Percentiles rank a stretch among this genome's conserved stretches.
These are phyloP conservation scores for Gossypium mustelinum DNA, from an alignment of 345 rosid genomes.

Conservation along the genomic window DNA sequence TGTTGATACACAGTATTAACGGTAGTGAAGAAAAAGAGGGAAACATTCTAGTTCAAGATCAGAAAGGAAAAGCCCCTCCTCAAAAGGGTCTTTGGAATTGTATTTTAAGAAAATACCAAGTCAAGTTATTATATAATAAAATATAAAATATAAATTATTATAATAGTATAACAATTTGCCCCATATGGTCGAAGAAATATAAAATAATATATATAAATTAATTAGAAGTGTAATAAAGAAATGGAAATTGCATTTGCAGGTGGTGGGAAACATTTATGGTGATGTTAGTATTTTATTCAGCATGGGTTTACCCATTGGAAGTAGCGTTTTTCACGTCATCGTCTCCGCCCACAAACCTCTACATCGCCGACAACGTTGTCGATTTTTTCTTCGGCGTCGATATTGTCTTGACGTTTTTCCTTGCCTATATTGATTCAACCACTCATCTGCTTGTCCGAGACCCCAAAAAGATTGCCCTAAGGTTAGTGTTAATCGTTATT, in stretches of 20 bases:
- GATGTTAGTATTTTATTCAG: conserved; percentile 72
- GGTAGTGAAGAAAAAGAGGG: no score
- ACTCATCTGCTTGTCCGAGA: conserved; percentile 73
- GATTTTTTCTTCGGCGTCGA: conserved; percentile 75
- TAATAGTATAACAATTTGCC: no score
- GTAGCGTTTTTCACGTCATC: conserved; percentile 56
- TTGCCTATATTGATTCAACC: conserved; percentile 64
- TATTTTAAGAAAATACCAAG: no score
- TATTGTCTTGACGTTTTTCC: conserved; percentile 70
- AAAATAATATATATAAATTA: no score
- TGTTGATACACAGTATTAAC: no score
- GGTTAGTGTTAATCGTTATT: conserved; percentile 32
- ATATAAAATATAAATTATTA: no score
- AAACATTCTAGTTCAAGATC: no score
- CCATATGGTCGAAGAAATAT: no score
- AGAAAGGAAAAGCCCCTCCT: no score
- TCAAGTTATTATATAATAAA: no score
- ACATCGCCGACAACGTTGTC: conserved; percentile 63
- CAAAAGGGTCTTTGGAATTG: no score
- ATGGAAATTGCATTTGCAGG: conserved; percentile 35
- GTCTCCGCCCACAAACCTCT: conserved; percentile 37
- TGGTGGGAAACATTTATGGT: conserved; percentile 85
- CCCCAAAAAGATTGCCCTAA: conserved; percentile 51
- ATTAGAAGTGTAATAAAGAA: no score
- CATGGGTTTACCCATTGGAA: conserved; percentile 85